Conservation (phyloP, 2,329 filamentous ascomycete species). For the Sporothrix sp. region DNA sequence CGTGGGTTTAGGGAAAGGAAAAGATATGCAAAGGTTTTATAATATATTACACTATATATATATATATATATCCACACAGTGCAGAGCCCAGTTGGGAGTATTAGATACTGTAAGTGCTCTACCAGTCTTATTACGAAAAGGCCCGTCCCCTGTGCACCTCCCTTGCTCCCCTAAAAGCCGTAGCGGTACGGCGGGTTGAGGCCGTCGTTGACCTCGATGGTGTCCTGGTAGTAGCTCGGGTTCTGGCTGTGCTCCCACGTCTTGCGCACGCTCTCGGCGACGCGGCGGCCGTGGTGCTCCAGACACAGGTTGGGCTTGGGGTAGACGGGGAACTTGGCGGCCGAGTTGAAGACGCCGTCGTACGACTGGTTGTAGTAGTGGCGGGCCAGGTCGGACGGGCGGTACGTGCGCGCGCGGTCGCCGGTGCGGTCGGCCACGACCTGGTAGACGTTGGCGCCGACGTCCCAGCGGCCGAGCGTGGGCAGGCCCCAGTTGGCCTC, state of each 20-base stretch:
- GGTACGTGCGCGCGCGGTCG: slow-evolving; percentile 30
- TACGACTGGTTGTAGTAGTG: slow-evolving; percentile 23
- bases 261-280: slow-evolving; percentile 18
- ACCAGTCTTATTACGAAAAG: neutral
- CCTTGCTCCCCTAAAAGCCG: slow-evolving; percentile 5
- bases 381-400: slow-evolving; percentile 9
- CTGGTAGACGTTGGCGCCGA: slow-evolving; percentile 60
- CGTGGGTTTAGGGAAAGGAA: neutral
- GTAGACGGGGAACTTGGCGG: slow-evolving; percentile 18
- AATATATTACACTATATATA: neutral
- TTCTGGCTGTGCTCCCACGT: slow-evolving; percentile 20
- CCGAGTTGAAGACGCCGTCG: slow-evolving; percentile 23
- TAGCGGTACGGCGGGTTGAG: slow-evolving; percentile 21
- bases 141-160: too few species aligned
- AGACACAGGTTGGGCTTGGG: slow-evolving; percentile 23
- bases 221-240: slow-evolving; percentile 22
- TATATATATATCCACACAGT: too few species aligned
- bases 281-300: slow-evolving; percentile 19
- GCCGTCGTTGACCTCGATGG: slow-evolving; percentile 23
- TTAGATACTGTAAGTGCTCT: too few species aligned
- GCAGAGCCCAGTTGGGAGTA: too few species aligned
- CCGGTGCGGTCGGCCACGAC: slow-evolving; percentile 52
- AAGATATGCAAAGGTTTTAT: neutral
- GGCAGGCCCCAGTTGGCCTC: slow-evolving; percentile 60
- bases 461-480: slow-evolving; percentile 62